A percentile compares a stretch with the other conserved stretches of the same genome.
phyloP scores from a whole-genome alignment of 805 yeast genomes.

The Wickerhamomyces sydowiorum region DNA sequence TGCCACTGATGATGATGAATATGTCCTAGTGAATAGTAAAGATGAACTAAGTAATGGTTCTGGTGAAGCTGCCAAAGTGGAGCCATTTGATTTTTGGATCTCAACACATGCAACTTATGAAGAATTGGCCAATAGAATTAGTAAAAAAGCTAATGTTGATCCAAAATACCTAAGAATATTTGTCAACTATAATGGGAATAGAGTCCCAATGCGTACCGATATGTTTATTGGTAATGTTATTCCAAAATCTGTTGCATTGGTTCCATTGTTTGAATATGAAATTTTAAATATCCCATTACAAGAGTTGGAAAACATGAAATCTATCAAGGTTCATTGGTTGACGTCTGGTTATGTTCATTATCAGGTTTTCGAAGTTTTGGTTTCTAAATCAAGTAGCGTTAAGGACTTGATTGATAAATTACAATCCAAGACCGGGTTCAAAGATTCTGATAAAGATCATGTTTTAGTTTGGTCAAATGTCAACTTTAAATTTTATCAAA shows the following conservation, averaged over 20 bases:
- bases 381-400: slow-evolving; percentile 58
- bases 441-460: slow-evolving; percentile 38
- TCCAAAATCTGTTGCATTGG: slow-evolving; percentile 25
- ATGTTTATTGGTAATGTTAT: slow-evolving; percentile 27
- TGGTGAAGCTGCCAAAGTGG: slow-evolving; percentile 19
- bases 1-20: slow-evolving; percentile 43
- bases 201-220: slow-evolving; percentile 38
- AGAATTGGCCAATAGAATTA: slow-evolving; percentile 59
- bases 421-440: slow-evolving; percentile 46
- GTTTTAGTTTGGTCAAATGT: slow-evolving; percentile 51
- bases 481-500: slow-evolving; percentile 30
- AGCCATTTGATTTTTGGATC: slow-evolving; percentile 59
- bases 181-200: slow-evolving; percentile 54
- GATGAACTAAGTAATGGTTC: not conserved
- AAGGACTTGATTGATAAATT: slow-evolving; percentile 49
- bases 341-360: slow-evolving; percentile 65
- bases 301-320: slow-evolving; percentile 72
- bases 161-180: slow-evolving; percentile 62
- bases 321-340: slow-evolving; percentile 66
- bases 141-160: slow-evolving; percentile 43
- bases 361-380: slow-evolving; percentile 60
- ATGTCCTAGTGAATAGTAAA: slow-evolving; percentile 33
- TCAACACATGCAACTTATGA: slow-evolving; percentile 53
- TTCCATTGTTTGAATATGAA: slow-evolving; percentile 64
- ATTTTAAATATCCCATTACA: slow-evolving; percentile 64